Conservation (phyloP, 192 early-diverging fungal species). For the Coemansia sp. region DNA sequence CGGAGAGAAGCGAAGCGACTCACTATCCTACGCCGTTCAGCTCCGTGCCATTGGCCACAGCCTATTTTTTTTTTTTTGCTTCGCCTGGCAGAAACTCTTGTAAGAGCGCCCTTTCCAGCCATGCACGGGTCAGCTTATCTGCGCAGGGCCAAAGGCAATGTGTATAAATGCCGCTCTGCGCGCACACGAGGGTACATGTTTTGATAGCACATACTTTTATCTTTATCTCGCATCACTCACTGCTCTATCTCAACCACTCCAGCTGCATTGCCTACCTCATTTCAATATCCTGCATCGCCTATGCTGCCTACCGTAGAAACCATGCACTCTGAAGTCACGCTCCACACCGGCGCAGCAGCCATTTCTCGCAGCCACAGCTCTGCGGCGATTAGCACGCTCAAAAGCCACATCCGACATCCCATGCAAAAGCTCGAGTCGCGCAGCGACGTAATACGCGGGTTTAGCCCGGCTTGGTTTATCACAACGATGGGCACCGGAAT, state of each 20-base stretch:
- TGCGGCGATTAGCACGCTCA: background rate
- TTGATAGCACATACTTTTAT: background rate
- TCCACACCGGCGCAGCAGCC: background rate
- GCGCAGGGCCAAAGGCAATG: background rate
- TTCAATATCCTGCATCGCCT: background rate
- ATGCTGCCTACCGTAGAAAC: conserved; percentile 8
- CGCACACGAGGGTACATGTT: background rate
- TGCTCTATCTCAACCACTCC: too few species aligned
- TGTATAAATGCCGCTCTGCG: background rate
- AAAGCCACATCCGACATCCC: conserved; percentile 38
- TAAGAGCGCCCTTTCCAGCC: background rate
- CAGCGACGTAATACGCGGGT: conserved; percentile 47
- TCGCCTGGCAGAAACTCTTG: too few species aligned
- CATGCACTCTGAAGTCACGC: conserved; percentile 21
- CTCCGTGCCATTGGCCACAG: background rate
- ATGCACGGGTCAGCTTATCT: background rate
- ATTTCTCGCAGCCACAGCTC: background rate
- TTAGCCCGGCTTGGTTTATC: conserved; percentile 63
- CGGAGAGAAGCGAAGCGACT: background rate
- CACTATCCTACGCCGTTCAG: too few species aligned
- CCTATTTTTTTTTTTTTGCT: too few species aligned
- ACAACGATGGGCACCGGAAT: conserved; percentile 61
- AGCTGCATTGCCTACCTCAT: too few species aligned
- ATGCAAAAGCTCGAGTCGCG: conserved; percentile 43
- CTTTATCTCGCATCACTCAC: background rate